Evolutionary conservation across 495 filamentous ascomycete genomes (phyloP).

Genomic region (Thermochaetoides thermophila): DNA sequence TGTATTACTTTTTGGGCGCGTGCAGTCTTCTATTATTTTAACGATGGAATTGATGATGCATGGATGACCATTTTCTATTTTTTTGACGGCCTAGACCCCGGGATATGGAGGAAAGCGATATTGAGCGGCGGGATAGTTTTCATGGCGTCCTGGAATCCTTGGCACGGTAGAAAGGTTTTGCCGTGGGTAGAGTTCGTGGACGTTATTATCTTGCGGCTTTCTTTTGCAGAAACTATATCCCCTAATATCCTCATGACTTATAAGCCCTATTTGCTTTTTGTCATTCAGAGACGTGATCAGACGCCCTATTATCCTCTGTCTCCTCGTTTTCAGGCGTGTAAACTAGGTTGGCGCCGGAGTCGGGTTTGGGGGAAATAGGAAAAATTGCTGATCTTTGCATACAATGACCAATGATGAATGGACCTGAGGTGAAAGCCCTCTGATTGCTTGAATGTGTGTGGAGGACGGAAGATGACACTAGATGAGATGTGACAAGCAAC

Average conservation of each 20-base stretch:
- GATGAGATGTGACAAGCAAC: too few species aligned
- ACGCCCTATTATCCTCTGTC: conserved; percentile 16
- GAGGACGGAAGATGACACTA: too few species aligned
- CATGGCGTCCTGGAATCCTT: conserved; percentile 21
- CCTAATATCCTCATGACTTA: conserved; percentile 21
- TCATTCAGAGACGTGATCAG: conserved; percentile 1
- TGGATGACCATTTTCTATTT: conserved; percentile 16
- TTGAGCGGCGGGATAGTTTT: conserved; percentile 17
- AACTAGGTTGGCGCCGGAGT: conserved; percentile 24
- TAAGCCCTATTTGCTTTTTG: not conserved
- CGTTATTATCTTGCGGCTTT: conserved; percentile 16
- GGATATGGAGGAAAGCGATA: conserved; percentile 15
- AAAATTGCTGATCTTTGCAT: too few species aligned
- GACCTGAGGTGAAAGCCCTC: not conserved
- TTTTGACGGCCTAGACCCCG: conserved; percentile 18
- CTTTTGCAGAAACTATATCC: conserved; percentile 14
- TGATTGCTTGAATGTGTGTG: not conserved
- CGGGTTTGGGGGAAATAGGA: conserved; percentile 21
- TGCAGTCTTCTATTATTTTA: conserved; percentile 12
- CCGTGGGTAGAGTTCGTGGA: conserved; percentile 18
- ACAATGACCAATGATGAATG: too few species aligned
- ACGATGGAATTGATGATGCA: conserved; percentile 22
- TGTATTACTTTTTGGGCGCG: conserved; percentile 22
- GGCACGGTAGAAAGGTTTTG: conserved; percentile 13
- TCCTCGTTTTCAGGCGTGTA: conserved; percentile 24